Percentiles rank a stretch among this genome's conserved stretches.
Conservation (phyloP, 805 yeast species). For the Lipomyces yamadae region DNA sequence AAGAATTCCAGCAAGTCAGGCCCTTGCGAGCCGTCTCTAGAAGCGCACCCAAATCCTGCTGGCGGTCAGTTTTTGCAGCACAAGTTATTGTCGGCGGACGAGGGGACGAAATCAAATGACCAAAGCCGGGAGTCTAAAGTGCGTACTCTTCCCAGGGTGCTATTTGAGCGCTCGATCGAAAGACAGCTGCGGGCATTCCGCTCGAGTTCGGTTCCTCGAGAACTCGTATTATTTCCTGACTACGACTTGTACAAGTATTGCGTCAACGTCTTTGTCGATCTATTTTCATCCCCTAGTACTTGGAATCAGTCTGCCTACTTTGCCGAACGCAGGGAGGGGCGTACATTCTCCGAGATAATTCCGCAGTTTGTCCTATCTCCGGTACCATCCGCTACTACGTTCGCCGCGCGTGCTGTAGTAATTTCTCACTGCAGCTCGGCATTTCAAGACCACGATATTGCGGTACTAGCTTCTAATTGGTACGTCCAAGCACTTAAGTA, state of each 20-base stretch:
- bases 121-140: neutral
- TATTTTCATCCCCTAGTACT: neutral
- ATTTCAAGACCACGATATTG: slow-evolving; percentile 10
- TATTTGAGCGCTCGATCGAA: neutral
- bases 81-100: neutral
- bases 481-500: slow-evolving; percentile 16
- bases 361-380: slow-evolving; percentile 23
- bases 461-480: slow-evolving; percentile 22
- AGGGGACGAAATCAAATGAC: neutral
- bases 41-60: neutral
- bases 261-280: slow-evolving; percentile 10
- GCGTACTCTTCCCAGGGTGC: slow-evolving; percentile 6
- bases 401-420: slow-evolving; percentile 21
- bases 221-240: slow-evolving; percentile 23
- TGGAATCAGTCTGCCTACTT: neutral
- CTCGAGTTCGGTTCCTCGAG: slow-evolving; percentile 15
- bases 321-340: neutral
- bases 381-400: slow-evolving; percentile 18
- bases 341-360: neutral
- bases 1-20: neutral
- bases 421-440: slow-evolving; percentile 18
- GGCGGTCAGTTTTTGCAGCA: neutral
- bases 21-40: neutral
- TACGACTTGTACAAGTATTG: slow-evolving; percentile 26
- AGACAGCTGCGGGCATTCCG: neutral